Percentiles rank a stretch among this genome's conserved stretches.
These are phyloP conservation scores for Thecaphora frezii DNA, from an alignment of 1,284 basidiomycete species.

Conservation along the genomic window DNA sequence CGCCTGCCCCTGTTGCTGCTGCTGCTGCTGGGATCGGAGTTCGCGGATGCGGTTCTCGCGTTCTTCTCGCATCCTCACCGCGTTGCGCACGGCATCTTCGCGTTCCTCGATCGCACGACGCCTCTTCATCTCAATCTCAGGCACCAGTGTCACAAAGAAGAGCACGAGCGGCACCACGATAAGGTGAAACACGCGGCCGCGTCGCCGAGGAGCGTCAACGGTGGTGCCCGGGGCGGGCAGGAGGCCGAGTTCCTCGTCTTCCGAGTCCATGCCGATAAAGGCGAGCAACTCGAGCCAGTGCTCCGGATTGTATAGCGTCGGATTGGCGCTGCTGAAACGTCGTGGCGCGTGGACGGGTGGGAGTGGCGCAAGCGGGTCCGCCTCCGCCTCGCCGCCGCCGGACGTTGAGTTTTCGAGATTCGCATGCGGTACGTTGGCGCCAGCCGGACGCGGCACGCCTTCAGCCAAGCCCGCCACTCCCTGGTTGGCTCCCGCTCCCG, in stretches of 20 bases:
- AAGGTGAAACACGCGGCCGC: neutral
- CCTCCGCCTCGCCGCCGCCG: conserved; percentile 4
- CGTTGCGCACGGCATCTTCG: conserved; percentile 25
- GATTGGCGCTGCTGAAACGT: conserved; percentile 4
- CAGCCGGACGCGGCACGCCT: too few species aligned
- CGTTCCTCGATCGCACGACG: conserved; percentile 38
- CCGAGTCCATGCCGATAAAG: conserved; percentile 27
- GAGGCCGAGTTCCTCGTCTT: conserved; percentile 36
- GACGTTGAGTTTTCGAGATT: too few species aligned
- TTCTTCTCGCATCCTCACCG: conserved; percentile 17
- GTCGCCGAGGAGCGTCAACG: neutral
- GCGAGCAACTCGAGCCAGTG: conserved; percentile 38
- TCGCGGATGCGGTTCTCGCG: conserved; percentile 6
- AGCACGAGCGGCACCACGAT: conserved; percentile 26
- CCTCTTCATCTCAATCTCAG: conserved; percentile 36
- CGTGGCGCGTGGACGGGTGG: conserved; percentile 22
- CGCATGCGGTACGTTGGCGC: neutral
- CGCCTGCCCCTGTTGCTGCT: too few species aligned
- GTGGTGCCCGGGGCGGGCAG: conserved; percentile 3
- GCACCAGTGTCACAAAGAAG: conserved; percentile 35
- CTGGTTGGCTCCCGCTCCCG: too few species aligned
- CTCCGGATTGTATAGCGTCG: conserved; percentile 13
- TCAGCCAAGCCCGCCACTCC: too few species aligned
- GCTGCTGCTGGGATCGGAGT: too few species aligned
- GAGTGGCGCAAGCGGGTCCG: conserved; percentile 12